phyloP scores from a whole-genome alignment of 108 stramenopile genomes.

The Thalassiosira profunda region DNA sequence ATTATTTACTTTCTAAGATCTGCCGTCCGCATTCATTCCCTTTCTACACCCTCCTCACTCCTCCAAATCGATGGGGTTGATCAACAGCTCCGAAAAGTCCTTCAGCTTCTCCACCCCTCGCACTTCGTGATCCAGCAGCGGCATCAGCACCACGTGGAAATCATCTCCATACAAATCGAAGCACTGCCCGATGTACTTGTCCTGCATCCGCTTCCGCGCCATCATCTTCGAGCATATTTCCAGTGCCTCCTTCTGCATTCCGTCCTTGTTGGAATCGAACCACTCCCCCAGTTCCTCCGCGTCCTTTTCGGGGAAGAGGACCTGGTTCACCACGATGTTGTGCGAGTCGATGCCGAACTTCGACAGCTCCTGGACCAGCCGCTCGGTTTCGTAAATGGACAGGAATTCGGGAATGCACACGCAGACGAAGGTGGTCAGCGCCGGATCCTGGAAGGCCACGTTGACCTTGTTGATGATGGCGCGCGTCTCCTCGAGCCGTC shows the following conservation, averaged over 20 bases:
- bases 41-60: too few species aligned
- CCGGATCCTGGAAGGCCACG: conserved; percentile 96
- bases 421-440: conserved; percentile 98
- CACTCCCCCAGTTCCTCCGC: conserved; percentile 96
- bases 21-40: too few species aligned
- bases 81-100: conserved; percentile 89
- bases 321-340: conserved; percentile 99
- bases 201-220: conserved; percentile 99
- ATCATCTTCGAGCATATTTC: conserved; percentile 97
- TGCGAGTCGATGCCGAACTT: conserved; percentile 99
- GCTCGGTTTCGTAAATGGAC: conserved; percentile 99
- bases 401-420: conserved; percentile 99
- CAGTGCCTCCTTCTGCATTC: conserved; percentile 88
- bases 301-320: conserved; percentile 98
- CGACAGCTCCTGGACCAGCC: conserved; percentile 99
- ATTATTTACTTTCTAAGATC: too few species aligned
- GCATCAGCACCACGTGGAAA: conserved; percentile 98
- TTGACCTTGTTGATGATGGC: conserved; percentile 96
- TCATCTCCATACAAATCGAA: conserved; percentile 99
- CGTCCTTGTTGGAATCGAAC: conserved; percentile 84
- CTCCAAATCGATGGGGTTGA: conserved; percentile 91
- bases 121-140: conserved; percentile 98
- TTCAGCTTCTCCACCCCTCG: conserved; percentile 90
- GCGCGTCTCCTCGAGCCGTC: conserved; percentile 93
- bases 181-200: conserved; percentile 99